Evolutionary conservation across 495 filamentous ascomycete species (phyloP).

Genomic region (Daldinia bambusicola): DNA sequence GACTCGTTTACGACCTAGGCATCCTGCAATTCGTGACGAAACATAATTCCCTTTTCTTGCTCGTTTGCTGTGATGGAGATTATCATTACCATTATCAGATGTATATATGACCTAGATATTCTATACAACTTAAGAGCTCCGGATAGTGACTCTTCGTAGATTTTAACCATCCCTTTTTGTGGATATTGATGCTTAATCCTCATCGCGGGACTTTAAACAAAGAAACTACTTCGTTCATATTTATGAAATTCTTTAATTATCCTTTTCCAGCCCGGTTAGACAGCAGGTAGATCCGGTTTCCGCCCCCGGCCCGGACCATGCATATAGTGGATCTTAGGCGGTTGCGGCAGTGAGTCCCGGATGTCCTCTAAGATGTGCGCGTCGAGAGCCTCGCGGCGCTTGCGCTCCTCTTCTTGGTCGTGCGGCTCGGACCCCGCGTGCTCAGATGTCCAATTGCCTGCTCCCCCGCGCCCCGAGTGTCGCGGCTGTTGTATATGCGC

Average conservation of each 20-base stretch:
- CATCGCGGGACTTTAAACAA: neutral
- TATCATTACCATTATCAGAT: neutral
- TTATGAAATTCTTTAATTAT: no score
- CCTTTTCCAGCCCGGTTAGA: neutral
- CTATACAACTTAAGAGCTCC: no score
- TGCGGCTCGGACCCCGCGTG: constrained; percentile 51
- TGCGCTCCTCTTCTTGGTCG: constrained; percentile 34
- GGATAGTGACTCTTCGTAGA: neutral
- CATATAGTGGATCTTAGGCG: constrained; percentile 45
- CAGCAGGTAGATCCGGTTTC: constrained; percentile 22
- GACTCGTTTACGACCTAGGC: neutral
- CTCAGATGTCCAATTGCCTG: constrained; percentile 64
- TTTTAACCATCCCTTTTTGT: neutral
- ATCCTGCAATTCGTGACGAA: neutral
- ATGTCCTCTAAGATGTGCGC: constrained; percentile 44
- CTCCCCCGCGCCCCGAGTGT: constrained; percentile 65
- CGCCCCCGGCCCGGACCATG: constrained; percentile 44
- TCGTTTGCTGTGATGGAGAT: neutral
- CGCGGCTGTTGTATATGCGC: neutral
- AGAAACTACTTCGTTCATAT: neutral
- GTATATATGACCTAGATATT: neutral
- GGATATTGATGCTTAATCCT: neutral
- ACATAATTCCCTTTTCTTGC: neutral
- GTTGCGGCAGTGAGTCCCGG: constrained; percentile 42
- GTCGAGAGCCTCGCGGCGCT: constrained; percentile 45